Evolutionary conservation across 1,139 yeast genomes (phyloP).

Genomic region (Dujonia santamariae): DNA sequence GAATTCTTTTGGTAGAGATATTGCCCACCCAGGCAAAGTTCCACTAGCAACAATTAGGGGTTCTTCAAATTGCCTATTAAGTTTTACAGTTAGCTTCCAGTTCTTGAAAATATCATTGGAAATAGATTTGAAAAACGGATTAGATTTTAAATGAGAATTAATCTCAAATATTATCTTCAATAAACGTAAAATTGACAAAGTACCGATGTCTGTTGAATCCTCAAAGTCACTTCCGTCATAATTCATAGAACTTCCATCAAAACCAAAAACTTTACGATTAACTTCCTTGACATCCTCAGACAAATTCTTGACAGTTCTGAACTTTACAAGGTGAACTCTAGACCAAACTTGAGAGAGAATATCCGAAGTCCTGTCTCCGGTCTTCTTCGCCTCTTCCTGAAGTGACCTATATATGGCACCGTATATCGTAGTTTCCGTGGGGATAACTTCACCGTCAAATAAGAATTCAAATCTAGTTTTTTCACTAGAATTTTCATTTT

Average conservation of each 20-base stretch:
- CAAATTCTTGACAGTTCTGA: conserved; percentile 33
- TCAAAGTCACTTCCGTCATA: conserved; percentile 35
- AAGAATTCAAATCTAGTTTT: conserved; percentile 52
- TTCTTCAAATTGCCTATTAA: conserved; percentile 86
- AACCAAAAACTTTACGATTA: background rate
- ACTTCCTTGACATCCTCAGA: conserved; percentile 10
- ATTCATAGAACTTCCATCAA: conserved; percentile 17
- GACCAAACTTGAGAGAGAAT: conserved; percentile 55
- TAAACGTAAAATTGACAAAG: conserved; percentile 52
- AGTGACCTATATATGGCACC: conserved; percentile 69
- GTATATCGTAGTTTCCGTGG: conserved; percentile 71
- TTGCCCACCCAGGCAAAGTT: conserved; percentile 82
- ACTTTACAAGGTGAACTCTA: conserved; percentile 50
- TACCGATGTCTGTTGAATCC: conserved; percentile 29
- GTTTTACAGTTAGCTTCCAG: conserved; percentile 81
- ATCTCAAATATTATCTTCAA: conserved; percentile 52
- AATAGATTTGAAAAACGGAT: conserved; percentile 7
- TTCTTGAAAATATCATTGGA: conserved; percentile 49
- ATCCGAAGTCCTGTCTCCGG: conserved; percentile 32
- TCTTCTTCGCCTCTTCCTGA: conserved; percentile 36
- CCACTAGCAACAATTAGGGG: conserved; percentile 88
- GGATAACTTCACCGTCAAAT: conserved; percentile 58
- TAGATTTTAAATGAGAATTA: conserved; percentile 22
- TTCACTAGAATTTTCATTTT: conserved; percentile 5
- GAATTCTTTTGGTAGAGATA: conserved; percentile 64